Percentiles rank a stretch among this genome's conserved stretches.
These are phyloP conservation scores for Aspergillus alliaceus DNA, from an alignment of 2,329 filamentous ascomycete genomes.

Conservation along the genomic window DNA sequence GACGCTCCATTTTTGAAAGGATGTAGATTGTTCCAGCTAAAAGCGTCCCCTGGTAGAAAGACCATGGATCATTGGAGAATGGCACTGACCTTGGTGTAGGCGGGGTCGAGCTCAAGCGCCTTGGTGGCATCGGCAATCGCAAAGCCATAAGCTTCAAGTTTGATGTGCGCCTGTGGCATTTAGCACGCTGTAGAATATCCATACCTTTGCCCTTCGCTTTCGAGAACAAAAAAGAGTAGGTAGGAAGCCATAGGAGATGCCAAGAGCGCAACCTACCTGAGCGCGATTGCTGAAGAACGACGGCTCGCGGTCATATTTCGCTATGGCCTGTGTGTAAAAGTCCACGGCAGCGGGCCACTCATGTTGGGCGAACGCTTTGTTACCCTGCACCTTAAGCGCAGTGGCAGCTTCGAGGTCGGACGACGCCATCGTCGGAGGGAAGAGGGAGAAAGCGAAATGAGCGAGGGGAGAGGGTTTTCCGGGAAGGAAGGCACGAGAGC, in stretches of 20 bases:
- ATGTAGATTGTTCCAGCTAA: too few species aligned
- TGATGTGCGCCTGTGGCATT: conserved; percentile 75
- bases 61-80: too few species aligned
- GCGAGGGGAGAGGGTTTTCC: conserved; percentile 20
- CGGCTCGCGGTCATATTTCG: conserved; percentile 76
- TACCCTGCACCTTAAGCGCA: conserved; percentile 88
- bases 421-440: conserved; percentile 37
- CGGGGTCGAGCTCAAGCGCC: conserved; percentile 84
- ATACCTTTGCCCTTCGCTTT: not conserved
- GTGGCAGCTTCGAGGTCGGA: conserved; percentile 65
- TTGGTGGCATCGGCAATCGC: conserved; percentile 87
- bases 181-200: not conserved
- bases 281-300: conserved; percentile 94
- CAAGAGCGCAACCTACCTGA: conserved; percentile 62
- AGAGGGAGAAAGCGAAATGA: not conserved
- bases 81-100: conserved; percentile 80
- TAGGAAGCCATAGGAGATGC: not conserved
- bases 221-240: not conserved
- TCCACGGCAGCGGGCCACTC: conserved; percentile 83
- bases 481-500: conserved; percentile 14
- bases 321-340: conserved; percentile 84
- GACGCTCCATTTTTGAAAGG: not conserved
- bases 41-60: too few species aligned
- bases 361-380: conserved; percentile 84
- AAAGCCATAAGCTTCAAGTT: conserved; percentile 91